Evolutionary conservation across 23 red algal genomes (phyloP).

Genomic region (Agarophyton chilense): DNA sequence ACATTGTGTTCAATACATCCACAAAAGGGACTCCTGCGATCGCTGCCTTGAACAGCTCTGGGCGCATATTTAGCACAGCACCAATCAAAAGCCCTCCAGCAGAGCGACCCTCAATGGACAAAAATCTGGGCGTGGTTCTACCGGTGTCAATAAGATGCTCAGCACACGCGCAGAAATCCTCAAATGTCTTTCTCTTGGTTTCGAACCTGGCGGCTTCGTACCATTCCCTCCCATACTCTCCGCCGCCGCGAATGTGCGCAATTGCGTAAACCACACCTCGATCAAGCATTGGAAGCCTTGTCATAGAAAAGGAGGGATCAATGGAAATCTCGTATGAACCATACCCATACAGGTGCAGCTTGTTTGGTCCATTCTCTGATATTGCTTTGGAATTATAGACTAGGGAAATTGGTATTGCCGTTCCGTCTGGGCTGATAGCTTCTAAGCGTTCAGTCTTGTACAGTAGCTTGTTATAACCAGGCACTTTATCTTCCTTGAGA

Average conservation of each 20-base stretch:
- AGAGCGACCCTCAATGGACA: conserved; percentile 82
- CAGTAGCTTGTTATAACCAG: conserved; percentile 24
- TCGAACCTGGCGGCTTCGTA: conserved; percentile 81
- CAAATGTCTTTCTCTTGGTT: conserved; percentile 85
- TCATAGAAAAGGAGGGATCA: conserved; percentile 76
- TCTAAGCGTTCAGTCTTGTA: conserved; percentile 78
- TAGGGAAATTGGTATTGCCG: conserved; percentile 66
- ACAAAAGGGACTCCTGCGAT: conserved; percentile 90
- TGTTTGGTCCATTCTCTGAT: conserved; percentile 24
- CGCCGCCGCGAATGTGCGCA: conserved; percentile 87
- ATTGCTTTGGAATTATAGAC: conserved; percentile 72
- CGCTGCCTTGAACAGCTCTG: conserved; percentile 79
- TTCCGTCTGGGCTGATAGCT: conserved; percentile 75
- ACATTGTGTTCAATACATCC: conserved; percentile 92
- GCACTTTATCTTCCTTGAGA: conserved; percentile 76
- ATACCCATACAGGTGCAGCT: conserved; percentile 80
- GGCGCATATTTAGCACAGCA: conserved; percentile 84
- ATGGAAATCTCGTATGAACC: conserved; percentile 90
- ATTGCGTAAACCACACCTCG: conserved; percentile 78
- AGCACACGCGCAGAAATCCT: conserved; percentile 82
- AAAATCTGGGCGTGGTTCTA: conserved; percentile 23
- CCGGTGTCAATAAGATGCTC: conserved; percentile 43
- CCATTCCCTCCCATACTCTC: conserved; percentile 78
- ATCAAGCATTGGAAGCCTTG: conserved; percentile 72
- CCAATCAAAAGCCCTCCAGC: conserved; percentile 86